phyloP scores from a whole-genome alignment of 768 basidiomycete species.

The Russula emetica region DNA sequence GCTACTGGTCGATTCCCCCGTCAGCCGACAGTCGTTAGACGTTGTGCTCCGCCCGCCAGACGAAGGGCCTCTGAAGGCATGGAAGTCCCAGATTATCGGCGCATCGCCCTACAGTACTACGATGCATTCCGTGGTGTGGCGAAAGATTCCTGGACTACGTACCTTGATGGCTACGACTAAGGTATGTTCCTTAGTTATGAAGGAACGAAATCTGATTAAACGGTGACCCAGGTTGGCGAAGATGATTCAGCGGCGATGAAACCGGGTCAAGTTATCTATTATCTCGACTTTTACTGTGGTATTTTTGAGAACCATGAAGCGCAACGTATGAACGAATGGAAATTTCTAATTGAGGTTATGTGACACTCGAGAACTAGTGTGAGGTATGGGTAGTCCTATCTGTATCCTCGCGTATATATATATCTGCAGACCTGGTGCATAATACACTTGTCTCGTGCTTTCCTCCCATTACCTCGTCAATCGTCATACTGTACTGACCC shows the following conservation, averaged over 20 bases:
- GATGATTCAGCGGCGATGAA: not conserved
- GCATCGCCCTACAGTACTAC: constrained; percentile 1
- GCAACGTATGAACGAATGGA: not conserved
- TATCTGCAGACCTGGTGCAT: too few relatives aligned
- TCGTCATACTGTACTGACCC: too few relatives aligned
- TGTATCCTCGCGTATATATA: too few relatives aligned
- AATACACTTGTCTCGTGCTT: too few relatives aligned
- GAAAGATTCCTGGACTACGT: not conserved
- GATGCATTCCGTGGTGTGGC: constrained; percentile 7
- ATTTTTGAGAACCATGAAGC: not conserved
- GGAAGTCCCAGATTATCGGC: constrained; percentile 6
- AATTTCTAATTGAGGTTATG: too few relatives aligned
- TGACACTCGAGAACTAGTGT: too few relatives aligned
- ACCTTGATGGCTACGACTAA: not conserved
- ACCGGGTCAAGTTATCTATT: not conserved
- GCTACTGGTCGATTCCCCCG: not conserved
- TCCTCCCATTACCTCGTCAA: too few relatives aligned
- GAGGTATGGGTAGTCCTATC: too few relatives aligned
- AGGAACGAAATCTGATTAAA: not conserved
- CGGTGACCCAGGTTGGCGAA: not conserved
- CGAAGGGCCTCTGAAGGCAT: constrained; percentile 2
- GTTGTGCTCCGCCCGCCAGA: not conserved
- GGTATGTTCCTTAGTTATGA: not conserved
- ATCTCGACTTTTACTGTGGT: not conserved
- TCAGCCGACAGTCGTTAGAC: not conserved